Evolutionary conservation across 2,329 filamentous ascomycete species (phyloP), one percentile per base, ranked within the genome.

Genomic region (Colletotrichum chlorophyti): DNA sequence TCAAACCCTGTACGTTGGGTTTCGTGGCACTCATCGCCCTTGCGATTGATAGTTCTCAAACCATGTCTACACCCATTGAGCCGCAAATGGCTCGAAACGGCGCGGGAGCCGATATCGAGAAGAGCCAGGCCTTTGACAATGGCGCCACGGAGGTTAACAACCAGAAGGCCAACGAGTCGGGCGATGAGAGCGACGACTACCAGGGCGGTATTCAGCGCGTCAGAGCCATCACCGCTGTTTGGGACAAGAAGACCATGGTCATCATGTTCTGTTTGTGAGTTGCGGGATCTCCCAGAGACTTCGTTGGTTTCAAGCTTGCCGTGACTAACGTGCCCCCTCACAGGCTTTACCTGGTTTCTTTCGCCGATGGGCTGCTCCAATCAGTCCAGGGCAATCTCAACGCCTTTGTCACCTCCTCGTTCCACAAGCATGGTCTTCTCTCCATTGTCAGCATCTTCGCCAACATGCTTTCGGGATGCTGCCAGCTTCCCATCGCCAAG

Each of bases 391-490:
- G 77, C 46, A 81, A 83, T 26, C 54, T 58, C 12, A 58, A 40
- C 40, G 32, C 48, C 15, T 58, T 47, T 74, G 83, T 89, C 26
- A 90, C 88, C 1, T 89, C 86, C 57, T 79, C 81, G 2, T 91
- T 90, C 68, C 76, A 76, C 31, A 78, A 80, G 47, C 88, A 90
- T 68, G 87, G 86, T 15, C 76, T 90, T 26, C 79, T 90, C 15
- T 83, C 86, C 6, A 87, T 86, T 0, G 83, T 89, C 46, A 75
- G 82, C 41, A 85, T 90, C 24, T 79, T 90, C n/a, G 83, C 88
- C 53, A 70, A 68, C 51, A 69, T 76, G 32, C 67, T 79, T 12
- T 70, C 71, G 29, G 75, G 73, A 42, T 71, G 74, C 27, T 70
- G 71, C 50, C 70, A 72, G 32, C 70, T 76, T 5, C 69, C 72